Conservation (phyloP, 352 stramenopile genomes). For the Pythium aquatile region DNA sequence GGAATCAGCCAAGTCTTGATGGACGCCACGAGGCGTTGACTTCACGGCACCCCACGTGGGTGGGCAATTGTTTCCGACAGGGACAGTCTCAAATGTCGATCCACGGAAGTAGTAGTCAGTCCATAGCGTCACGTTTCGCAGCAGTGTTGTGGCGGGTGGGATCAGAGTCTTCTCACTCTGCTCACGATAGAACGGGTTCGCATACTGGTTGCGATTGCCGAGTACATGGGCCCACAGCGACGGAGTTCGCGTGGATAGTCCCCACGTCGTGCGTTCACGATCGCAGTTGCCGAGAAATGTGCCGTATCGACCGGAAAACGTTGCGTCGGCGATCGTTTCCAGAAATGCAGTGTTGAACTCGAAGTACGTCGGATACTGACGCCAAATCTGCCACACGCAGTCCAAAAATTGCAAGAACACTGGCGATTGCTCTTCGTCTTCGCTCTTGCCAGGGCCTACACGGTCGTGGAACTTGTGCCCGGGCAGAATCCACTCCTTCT, state of each 20-base stretch:
- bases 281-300: conserved; percentile 90
- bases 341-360: conserved; percentile 82
- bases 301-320: conserved; percentile 74
- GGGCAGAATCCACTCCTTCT: conserved; percentile 85
- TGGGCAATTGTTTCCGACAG: conserved; percentile 43
- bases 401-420: conserved; percentile 92
- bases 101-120: conserved; percentile 79
- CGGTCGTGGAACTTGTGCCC: conserved; percentile 90
- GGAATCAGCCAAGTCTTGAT: conserved; percentile 58
- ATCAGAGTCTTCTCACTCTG: conserved; percentile 50
- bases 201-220: conserved; percentile 38
- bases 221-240: conserved; percentile 74
- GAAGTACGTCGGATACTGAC: conserved; percentile 82
- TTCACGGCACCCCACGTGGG: conserved; percentile 37
- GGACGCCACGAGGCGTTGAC: conserved; percentile 16
- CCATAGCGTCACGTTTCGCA: conserved; percentile 79
- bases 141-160: conserved; percentile 46
- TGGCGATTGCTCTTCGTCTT: conserved; percentile 82
- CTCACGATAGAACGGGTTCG: conserved; percentile 74
- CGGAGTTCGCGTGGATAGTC: conserved; percentile 46
- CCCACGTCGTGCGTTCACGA: conserved; percentile 61
- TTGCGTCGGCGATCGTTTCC: conserved; percentile 63
- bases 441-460: conserved; percentile 57
- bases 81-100: conserved; percentile 39
- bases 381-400: conserved; percentile 81